A percentile compares a stretch with the other conserved stretches of the same genome.
Evolutionary conservation across 2,329 filamentous ascomycete species (phyloP).

Genomic region (Monilinia polystroma): DNA sequence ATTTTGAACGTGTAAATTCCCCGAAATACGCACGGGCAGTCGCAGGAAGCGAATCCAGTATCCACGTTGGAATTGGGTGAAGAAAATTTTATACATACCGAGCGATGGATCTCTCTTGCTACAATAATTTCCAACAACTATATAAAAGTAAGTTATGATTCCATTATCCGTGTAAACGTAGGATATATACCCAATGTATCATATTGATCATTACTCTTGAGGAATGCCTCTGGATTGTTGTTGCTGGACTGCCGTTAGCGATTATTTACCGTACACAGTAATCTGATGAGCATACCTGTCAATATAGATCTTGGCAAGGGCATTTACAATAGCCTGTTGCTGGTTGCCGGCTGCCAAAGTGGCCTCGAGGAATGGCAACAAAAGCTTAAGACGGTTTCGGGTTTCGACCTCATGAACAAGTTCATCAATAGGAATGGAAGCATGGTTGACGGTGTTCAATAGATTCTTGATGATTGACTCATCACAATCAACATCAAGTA

Average conservation of each 20-base stretch:
- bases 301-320: constrained; percentile 98
- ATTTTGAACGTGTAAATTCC: not conserved
- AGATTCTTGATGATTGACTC: constrained; percentile 94
- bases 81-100: not conserved
- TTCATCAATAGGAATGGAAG: constrained; percentile 88
- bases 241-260: constrained; percentile 51
- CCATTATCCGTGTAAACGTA: too few species aligned
- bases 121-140: not conserved
- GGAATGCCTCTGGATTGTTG: constrained; percentile 95
- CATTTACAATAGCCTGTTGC: constrained; percentile 95
- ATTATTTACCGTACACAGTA: not conserved
- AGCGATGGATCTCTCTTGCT: not conserved
- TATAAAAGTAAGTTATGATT: too few species aligned
- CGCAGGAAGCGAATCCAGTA: not conserved
- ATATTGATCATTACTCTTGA: constrained; percentile 63
- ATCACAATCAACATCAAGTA: constrained; percentile 96
- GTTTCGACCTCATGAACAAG: constrained; percentile 93
- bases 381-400: constrained; percentile 90
- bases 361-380: constrained; percentile 92
- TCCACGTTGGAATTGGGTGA: not conserved
- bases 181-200: not conserved
- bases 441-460: constrained; percentile 77
- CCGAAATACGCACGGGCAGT: not conserved
- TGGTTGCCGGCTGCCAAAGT: constrained; percentile 88
- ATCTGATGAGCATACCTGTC: constrained; percentile 53